Conservation (phyloP, 140 eudicot genomes). For the Ambrosia hybrid region DNA sequence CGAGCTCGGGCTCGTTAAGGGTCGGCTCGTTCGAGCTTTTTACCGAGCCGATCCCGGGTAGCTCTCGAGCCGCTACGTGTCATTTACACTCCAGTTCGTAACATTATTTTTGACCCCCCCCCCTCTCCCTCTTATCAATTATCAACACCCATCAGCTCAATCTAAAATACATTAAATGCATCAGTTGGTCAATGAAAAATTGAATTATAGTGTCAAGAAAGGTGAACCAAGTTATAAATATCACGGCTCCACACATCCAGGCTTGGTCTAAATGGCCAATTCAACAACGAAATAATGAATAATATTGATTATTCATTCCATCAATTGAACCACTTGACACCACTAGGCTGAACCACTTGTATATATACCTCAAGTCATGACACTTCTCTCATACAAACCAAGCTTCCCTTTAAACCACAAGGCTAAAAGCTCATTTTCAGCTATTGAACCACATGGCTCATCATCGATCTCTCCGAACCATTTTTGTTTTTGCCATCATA, state of each 20-base stretch:
- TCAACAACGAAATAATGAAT: constrained; percentile 8
- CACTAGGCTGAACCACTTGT: not conserved
- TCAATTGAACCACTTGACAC: constrained; percentile 12
- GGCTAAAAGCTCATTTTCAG: not conserved
- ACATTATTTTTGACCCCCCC: not conserved
- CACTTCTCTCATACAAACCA: constrained; percentile 11
- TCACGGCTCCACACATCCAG: constrained; percentile 19
- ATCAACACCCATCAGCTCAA: not conserved
- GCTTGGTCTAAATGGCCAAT: constrained; percentile 18
- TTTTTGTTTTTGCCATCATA: constrained; percentile 23
- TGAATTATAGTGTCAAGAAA: constrained; percentile 19
- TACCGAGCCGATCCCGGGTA: too few relatives aligned
- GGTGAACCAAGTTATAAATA: constrained; percentile 25
- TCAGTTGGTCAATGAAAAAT: not conserved
- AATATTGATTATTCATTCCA: constrained; percentile 1
- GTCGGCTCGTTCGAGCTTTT: too few relatives aligned
- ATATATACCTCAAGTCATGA: constrained; percentile 18
- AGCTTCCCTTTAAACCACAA: not conserved
- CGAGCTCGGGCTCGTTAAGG: too few relatives aligned
- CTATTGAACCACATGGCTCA: constrained; percentile 16
- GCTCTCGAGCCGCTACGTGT: too few relatives aligned
- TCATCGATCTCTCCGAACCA: constrained; percentile 12
- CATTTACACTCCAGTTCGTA: not conserved
- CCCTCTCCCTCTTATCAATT: not conserved
- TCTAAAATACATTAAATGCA: constrained; percentile 12